Conservation (phyloP, 345 rosid species). For the Populus euphratica region DNA sequence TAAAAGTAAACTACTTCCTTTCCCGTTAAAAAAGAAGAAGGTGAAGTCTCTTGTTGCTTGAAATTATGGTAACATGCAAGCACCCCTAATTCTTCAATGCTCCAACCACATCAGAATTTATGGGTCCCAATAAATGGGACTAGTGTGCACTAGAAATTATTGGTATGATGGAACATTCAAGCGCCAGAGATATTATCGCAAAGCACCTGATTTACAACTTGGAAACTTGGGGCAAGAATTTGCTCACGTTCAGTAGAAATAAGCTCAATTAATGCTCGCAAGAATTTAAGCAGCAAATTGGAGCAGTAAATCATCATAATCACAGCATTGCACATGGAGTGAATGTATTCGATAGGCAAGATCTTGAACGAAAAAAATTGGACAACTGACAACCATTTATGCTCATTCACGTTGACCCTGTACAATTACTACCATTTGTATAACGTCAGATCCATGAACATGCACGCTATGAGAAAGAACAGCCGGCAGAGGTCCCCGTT, state of each 20-base stretch:
- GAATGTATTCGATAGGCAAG: neutral
- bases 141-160: neutral
- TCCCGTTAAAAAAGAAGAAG: no score
- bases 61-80: no score
- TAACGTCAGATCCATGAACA: neutral
- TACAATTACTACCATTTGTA: neutral
- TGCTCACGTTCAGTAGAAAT: neutral
- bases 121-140: no score
- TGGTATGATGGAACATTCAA: neutral
- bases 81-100: no score
- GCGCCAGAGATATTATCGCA: neutral
- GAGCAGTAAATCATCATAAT: neutral
- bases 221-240: neutral
- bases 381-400: neutral
- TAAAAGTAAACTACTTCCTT: no score
- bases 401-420: neutral
- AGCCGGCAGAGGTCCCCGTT: slow-evolving; percentile 4
- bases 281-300: neutral
- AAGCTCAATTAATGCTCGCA: neutral
- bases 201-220: neutral
- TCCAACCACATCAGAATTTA: no score
- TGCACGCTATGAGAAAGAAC: neutral
- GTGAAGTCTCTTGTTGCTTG: no score
- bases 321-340: neutral
- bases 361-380: neutral